Evolutionary conservation across 257 asterid species (phyloP).

Genomic region (Solanum boliviense): DNA sequence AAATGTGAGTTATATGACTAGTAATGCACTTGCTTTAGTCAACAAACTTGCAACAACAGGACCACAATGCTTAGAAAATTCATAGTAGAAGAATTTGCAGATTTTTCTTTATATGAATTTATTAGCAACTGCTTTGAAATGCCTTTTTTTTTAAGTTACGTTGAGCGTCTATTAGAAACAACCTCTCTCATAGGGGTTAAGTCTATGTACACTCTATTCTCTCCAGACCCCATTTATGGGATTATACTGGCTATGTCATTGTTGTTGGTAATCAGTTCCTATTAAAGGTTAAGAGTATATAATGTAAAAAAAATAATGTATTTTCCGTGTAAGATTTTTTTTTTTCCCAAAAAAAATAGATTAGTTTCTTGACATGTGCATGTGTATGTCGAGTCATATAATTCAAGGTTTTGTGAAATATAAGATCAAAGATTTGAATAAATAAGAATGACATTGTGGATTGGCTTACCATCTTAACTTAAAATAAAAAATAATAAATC

Average conservation of each 20-base stretch:
- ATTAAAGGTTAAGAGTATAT: background rate
- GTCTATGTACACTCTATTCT: background rate
- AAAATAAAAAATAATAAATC: background rate
- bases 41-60: conserved; percentile 57
- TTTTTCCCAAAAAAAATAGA: background rate
- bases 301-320: background rate
- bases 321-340: background rate
- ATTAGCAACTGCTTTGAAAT: background rate
- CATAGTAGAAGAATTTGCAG: background rate
- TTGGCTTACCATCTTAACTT: background rate
- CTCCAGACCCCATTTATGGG: background rate
- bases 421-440: too few species aligned
- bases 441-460: background rate
- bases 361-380: background rate
- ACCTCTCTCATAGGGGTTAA: background rate
- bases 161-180: background rate
- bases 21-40: conserved; percentile 63
- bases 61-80: conserved; percentile 10
- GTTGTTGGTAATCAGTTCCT: too few species aligned
- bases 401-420: background rate
- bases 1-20: conserved; percentile 38
- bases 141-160: background rate
- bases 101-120: too few species aligned
- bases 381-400: background rate
- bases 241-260: background rate